These are phyloP conservation scores for Tremellales sp. DNA, from an alignment of 1,284 basidiomycete genomes.

Conservation along the genomic window DNA sequence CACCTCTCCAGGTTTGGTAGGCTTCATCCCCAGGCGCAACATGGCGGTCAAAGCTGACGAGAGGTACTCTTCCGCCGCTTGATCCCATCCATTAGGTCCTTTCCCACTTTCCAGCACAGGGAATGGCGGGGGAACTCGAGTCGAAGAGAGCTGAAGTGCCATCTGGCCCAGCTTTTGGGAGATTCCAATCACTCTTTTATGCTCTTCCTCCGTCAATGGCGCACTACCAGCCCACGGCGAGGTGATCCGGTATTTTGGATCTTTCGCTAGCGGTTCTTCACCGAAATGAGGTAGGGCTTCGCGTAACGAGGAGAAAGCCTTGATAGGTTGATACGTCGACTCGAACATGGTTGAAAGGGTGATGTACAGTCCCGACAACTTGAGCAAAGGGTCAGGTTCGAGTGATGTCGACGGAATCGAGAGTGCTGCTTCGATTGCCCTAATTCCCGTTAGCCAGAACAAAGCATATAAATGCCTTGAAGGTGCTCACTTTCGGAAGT, in stretches of 20 bases:
- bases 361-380: conserved; percentile 46
- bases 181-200: conserved; percentile 40
- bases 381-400: conserved; percentile 39
- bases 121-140: conserved; percentile 14
- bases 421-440: conserved; percentile 32
- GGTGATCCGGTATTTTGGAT: conserved; percentile 2
- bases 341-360: conserved; percentile 40
- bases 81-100: conserved; percentile 21
- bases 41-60: conserved; percentile 35
- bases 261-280: conserved; percentile 17
- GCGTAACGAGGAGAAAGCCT: conserved; percentile 32
- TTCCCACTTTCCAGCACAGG: conserved; percentile 2
- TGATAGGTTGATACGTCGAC: conserved; percentile 25
- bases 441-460: no score
- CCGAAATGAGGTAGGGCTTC: conserved; percentile 36
- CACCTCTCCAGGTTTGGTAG: conserved; percentile 5
- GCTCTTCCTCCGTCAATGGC: conserved; percentile 28
- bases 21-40: conserved; percentile 32
- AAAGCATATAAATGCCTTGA: not conserved
- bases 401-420: conserved; percentile 26
- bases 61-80: conserved; percentile 36
- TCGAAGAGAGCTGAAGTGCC: conserved; percentile 18
- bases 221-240: conserved; percentile 7
- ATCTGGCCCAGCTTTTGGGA: conserved; percentile 37
- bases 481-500: conserved; percentile 36